Evolutionary conservation across 768 basidiomycete species (phyloP), one percentile per base, ranked within the genome.

Genomic region (Leccinum barrowsii): DNA sequence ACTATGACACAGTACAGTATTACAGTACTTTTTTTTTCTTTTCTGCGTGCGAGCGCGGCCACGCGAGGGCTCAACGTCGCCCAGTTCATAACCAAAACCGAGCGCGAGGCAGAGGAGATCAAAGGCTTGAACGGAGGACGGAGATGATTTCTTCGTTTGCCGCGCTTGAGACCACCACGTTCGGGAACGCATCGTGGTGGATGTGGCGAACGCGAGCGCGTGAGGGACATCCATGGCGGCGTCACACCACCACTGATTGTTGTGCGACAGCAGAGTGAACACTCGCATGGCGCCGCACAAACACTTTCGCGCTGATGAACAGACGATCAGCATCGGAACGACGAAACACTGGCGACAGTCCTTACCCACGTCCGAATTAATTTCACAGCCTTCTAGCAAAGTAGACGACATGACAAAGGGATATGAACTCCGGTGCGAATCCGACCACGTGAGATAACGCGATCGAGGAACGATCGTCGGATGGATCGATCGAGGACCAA

Each of bases 41-140:
- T 24, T 24, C 24, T 74, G 44, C 80, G 77, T 8, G 84, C 68
- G 2, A 75, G 63, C 37, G 77, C 69, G 47, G 82, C 82, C 10
- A 80, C 77, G n/a, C 71, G 75, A 0, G 78, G 76, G n/a, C 78
- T 74, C 5, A 75, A 75, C 65, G 91, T 87, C 0, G 90, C 83
- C 46, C 92, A 74, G 69, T 92, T 92, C 53, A 89, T 90, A 37
- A 92, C 74, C 11, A 92, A 74, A 1, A 1, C 86, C 91, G 5
- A 93, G 78, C 6, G 85, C 81, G 26, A 93, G 84, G 68, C 90
- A 92, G 5, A 91, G 74, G 34, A 80, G 77, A 67, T 93, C 92
- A n/a, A 89, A 75, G 4, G 79, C 73, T 37, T 80, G 76, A 4
- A 78, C 74, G 0, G 72, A 65, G 55, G 50, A 34, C 22, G 47